These are phyloP conservation scores for Dendrobium officinale DNA, from an alignment of 106 monocot genomes.

Conservation along the genomic window DNA sequence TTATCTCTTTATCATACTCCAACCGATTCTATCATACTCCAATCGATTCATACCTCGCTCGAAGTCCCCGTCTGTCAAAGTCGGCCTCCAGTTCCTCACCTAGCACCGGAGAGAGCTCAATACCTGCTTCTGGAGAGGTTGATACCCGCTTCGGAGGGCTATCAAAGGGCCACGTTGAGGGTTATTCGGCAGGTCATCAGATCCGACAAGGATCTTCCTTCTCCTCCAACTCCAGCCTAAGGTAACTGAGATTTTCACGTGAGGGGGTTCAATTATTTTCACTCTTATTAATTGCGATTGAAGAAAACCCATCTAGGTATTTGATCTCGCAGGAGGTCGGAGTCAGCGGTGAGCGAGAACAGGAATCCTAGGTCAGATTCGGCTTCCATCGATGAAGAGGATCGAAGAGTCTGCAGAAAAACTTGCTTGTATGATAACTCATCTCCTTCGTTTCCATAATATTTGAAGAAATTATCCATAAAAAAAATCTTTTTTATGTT, in stretches of 20 bases:
- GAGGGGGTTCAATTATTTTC: no score
- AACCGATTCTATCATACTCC: no score
- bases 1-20: no score
- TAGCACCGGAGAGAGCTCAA: no score
- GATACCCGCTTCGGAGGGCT: constrained; percentile 24
- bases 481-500: not conserved
- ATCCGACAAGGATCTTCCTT: constrained; percentile 15
- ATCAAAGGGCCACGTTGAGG: constrained; percentile 26
- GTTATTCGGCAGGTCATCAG: constrained; percentile 46
- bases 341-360: constrained; percentile 45
- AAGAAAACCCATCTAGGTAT: constrained; percentile 7
- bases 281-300: not conserved
- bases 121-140: no score
- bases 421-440: constrained; percentile 2
- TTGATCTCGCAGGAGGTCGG: constrained; percentile 34
- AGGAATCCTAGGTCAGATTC: constrained; percentile 27
- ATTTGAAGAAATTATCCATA: not conserved
- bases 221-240: no score
- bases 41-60: no score
- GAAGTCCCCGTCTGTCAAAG: no score
- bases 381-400: constrained; percentile 78
- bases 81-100: no score
- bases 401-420: constrained; percentile 48
- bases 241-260: no score
- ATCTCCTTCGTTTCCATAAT: not conserved